phyloP scores from a whole-genome alignment of 345 rosid species.

The Orychophragmus violaceus region DNA sequence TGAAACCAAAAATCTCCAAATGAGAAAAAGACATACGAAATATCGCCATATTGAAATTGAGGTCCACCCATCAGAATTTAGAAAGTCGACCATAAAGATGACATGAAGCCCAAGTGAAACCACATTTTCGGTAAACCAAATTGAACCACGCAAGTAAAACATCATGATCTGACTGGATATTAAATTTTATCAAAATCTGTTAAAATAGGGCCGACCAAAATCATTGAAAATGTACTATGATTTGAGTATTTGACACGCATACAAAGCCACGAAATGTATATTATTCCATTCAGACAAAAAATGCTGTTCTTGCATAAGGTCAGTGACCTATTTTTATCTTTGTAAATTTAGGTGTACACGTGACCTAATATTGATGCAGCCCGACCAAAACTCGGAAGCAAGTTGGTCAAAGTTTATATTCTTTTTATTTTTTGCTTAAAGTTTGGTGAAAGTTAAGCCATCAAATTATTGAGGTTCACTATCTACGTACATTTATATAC shows the following conservation, averaged over 20 bases:
- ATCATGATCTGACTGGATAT: not conserved
- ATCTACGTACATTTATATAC: too few species aligned
- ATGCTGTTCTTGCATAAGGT: not conserved
- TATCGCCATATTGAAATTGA: not conserved
- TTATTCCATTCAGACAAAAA: not conserved
- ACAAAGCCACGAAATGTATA: not conserved
- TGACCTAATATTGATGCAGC: conserved; percentile 30
- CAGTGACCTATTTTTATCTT: conserved; percentile 37
- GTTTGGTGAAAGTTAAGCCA: conserved; percentile 68
- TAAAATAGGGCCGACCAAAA: not conserved
- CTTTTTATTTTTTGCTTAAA: not conserved
- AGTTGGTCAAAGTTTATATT: conserved; percentile 43
- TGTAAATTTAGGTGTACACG: conserved; percentile 17
- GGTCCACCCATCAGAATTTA: not conserved
- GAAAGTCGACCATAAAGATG: not conserved
- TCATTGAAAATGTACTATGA: not conserved
- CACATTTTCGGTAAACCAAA: not conserved
- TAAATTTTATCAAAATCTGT: not conserved
- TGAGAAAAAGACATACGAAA: not conserved
- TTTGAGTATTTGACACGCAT: too few species aligned
- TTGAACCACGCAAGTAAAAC: not conserved
- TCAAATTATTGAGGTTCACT: too few species aligned
- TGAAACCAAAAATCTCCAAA: too few species aligned
- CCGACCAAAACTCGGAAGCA: conserved; percentile 11
- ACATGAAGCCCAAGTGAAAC: not conserved